Evolutionary conservation across 2,329 filamentous ascomycete genomes (phyloP), one percentile per base, ranked within the genome.

Genomic region (Aurifilum marmelostoma): DNA sequence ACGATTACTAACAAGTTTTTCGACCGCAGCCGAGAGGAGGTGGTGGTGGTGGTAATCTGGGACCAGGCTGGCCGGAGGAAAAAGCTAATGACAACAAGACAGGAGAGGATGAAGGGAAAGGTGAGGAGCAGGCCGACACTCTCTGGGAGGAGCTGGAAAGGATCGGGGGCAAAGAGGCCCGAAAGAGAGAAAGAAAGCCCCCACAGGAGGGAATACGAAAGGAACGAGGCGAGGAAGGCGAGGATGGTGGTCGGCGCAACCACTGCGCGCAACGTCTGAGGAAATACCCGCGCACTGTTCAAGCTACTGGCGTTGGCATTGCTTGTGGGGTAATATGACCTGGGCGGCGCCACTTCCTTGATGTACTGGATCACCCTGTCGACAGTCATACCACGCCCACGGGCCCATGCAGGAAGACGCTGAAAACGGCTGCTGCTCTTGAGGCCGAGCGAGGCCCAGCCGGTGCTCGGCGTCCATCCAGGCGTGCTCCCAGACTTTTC

Each of bases 231-330:
- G 6, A 82, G 67, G 32, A 83, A 81, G 18, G 86, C 78, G 1
- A 88, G 78, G 18, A 80, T 66, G 0, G 83, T 83, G 0, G 84
- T 85, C 1, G 86, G 86, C 0, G 86, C 83, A 18, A 79, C 71
- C 65, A 85, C 76, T 9, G 85, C 84, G 7, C 84, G 80, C 0
- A 84, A 79, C 0, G 79, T 80, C 67, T 87, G 83, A 8, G 8
- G 34, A n/a, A 85, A 75, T 21, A 83, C 74, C 2, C 77, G 74
- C 0, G 72, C 63, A 2, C 74, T 24, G 68, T 79, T 75, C 43
- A 77, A 69, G 47, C 32, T n/a, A 9, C 63, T 47, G 21, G 54
- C 50, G 9, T 73, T 66, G 1, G 70, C 66, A 47, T 7, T 3
- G 4, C 77, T 77, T 52, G 70, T 71, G 34, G 4, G 34, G 34